phyloP scores from a whole-genome alignment of 2,329 filamentous ascomycete species.

The Bipolaris oryzae region DNA sequence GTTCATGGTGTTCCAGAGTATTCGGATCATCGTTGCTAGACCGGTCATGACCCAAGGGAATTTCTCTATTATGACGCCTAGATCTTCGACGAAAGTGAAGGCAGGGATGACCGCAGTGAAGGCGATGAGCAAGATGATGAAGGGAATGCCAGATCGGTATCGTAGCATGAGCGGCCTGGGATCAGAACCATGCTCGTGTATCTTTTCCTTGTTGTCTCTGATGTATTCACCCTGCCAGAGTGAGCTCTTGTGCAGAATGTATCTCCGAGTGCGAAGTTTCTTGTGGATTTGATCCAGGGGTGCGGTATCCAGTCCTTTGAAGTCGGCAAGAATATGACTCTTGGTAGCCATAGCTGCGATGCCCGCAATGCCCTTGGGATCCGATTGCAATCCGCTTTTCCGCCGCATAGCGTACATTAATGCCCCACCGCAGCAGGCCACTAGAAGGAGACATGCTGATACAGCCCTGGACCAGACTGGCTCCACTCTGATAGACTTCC shows the following conservation, averaged over 20 bases:
- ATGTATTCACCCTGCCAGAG: slow-evolving; percentile 68
- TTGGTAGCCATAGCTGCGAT: slow-evolving; percentile 77
- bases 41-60: slow-evolving; percentile 70
- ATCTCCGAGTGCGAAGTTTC: slow-evolving; percentile 68
- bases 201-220: slow-evolving; percentile 55
- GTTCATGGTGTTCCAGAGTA: slow-evolving; percentile 72
- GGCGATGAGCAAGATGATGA: slow-evolving; percentile 62
- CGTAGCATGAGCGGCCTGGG: slow-evolving; percentile 74
- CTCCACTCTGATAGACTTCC: slow-evolving; percentile 64
- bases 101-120: slow-evolving; percentile 65
- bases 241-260: slow-evolving; percentile 72
- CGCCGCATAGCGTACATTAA: slow-evolving; percentile 68
- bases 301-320: slow-evolving; percentile 72
- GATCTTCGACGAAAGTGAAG: slow-evolving; percentile 64
- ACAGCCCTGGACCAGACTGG: slow-evolving; percentile 67
- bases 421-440: slow-evolving; percentile 63
- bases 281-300: slow-evolving; percentile 71
- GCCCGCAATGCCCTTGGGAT: slow-evolving; percentile 75
- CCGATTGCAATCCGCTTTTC: slow-evolving; percentile 68
- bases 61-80: slow-evolving; percentile 62
- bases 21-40: slow-evolving; percentile 69
- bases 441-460: slow-evolving; percentile 61
- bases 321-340: slow-evolving; percentile 75
- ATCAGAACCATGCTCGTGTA: slow-evolving; percentile 53
- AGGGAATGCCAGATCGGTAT: slow-evolving; percentile 63